Base-by-base conservation (phyloP, 2,329 filamentous ascomycete genomes). In the Ascosphaera acerosa region DNA sequence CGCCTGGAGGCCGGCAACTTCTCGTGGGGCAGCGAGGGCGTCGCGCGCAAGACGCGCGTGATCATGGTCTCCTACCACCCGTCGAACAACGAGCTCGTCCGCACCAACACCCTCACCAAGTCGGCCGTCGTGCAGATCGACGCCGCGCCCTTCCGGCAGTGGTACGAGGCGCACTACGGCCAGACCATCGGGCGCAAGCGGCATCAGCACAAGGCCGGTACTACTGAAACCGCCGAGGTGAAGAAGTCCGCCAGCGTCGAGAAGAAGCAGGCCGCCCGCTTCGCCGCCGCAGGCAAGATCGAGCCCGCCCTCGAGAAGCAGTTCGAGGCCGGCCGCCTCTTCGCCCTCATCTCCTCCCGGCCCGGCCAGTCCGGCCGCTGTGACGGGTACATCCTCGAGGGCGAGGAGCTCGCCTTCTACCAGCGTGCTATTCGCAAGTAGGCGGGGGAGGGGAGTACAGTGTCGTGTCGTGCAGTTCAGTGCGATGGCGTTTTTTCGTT, bases 141-240 rank as follows among this genome's bases (percentile, higher is more conserved):
- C 61, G 87, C 89, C 50, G 80, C 87, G 42, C 87, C 87, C 47
- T 97, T 97, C 78, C 70, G 87, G 59, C 84, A 94, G 66, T 97
- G 87, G 87, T 97, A 90, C 65, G 87, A 97, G 73, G 80, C 87
- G 47, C 87, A 97, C 76, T 97, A 97, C 70, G 87, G 87, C 55
- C 69, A 78, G 61, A 49, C 66, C 49, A 56, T 97, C 42, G 87
- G 87, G 58, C 77, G 82, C 51, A 76, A 75, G 62, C 78, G 82
- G 63, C 81, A 91, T 67, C 67, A 73, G 58, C 82, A 89, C 61
- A 43, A 49, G 31, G 53, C 44, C 62, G n/a, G n/a, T n/a, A n/a
- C n/a, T n/a, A n/a, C n/a, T n/a, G 62, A 54, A 57, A 59, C 35
- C 37, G 42, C 41, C 47, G 47, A 53, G 53, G 56, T 39, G 64